Conservation (phyloP, 768 basidiomycete species). For the Mrakia gelida region DNA sequence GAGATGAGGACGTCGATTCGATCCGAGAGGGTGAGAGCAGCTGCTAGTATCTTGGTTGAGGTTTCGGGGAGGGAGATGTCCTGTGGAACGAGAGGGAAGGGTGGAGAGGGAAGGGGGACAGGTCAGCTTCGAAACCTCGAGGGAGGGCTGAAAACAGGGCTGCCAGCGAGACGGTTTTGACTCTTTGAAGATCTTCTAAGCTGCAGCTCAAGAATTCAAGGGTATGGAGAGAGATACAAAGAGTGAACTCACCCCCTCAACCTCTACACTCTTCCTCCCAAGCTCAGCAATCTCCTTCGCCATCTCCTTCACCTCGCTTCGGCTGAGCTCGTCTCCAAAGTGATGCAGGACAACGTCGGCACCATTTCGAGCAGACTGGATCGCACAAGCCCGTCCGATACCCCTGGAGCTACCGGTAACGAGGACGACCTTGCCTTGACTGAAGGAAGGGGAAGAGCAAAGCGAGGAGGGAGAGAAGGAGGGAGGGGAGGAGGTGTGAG, state of each 20-base stretch:
- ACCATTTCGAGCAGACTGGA: conserved; percentile 63
- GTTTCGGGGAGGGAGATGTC: conserved; percentile 25
- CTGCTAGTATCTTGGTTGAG: conserved; percentile 55
- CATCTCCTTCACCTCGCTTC: conserved; percentile 52
- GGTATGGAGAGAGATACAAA: too few relatives aligned
- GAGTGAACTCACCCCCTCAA: conserved; percentile 60
- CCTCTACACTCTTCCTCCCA: conserved; percentile 50
- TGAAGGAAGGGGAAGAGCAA: conserved; percentile 31
- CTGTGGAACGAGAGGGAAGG: not conserved
- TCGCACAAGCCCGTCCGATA: conserved; percentile 65
- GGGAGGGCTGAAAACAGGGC: not conserved
- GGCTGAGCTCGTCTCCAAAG: conserved; percentile 57
- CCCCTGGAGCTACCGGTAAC: conserved; percentile 72
- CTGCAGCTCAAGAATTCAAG: too few relatives aligned
- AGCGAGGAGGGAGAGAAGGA: too few relatives aligned
- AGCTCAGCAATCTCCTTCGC: conserved; percentile 50
- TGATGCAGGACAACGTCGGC: conserved; percentile 67
- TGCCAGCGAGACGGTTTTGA: not conserved
- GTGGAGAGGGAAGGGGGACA: not conserved
- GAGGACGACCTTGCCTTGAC: conserved; percentile 56
- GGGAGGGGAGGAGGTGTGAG: not conserved
- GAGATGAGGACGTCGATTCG: conserved; percentile 55
- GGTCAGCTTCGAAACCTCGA: too few relatives aligned
- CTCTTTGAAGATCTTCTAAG: too few relatives aligned
- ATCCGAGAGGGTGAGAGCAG: conserved; percentile 58